These are phyloP conservation scores for Biancaea sappan DNA, from an alignment of 306 rosid species.

Conservation along the genomic window DNA sequence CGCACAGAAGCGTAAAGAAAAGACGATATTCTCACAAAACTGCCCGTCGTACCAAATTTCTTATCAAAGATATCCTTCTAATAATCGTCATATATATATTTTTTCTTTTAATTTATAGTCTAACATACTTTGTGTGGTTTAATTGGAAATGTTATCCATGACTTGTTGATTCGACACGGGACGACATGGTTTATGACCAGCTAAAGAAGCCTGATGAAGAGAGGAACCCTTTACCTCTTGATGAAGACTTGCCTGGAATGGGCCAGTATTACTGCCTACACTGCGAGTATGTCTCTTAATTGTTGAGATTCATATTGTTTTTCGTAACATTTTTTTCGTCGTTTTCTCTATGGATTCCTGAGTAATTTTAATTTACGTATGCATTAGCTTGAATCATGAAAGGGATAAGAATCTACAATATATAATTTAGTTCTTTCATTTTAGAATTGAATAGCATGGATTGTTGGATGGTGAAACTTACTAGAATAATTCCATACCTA, in stretches of 20 bases:
- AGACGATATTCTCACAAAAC: constrained; percentile 86
- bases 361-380: neutral
- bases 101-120: too few relatives aligned
- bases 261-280: constrained; percentile 78
- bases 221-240: constrained; percentile 55
- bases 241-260: constrained; percentile 95
- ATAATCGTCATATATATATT: neutral
- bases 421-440: too few relatives aligned
- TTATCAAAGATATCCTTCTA: constrained; percentile 71
- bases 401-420: neutral
- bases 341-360: neutral
- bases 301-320: neutral
- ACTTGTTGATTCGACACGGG: constrained; percentile 55
- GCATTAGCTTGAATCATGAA: neutral
- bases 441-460: neutral
- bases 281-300: constrained; percentile 70
- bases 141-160: constrained; percentile 41
- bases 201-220: constrained; percentile 55
- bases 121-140: neutral
- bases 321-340: neutral
- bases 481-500: neutral
- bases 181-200: constrained; percentile 78
- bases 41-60: constrained; percentile 77
- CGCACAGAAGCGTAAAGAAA: constrained; percentile 83
- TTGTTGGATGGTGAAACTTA: neutral